Evolutionary conservation across 768 basidiomycete species (phyloP).

Genomic region (Omphalotus guepiniiformis): DNA sequence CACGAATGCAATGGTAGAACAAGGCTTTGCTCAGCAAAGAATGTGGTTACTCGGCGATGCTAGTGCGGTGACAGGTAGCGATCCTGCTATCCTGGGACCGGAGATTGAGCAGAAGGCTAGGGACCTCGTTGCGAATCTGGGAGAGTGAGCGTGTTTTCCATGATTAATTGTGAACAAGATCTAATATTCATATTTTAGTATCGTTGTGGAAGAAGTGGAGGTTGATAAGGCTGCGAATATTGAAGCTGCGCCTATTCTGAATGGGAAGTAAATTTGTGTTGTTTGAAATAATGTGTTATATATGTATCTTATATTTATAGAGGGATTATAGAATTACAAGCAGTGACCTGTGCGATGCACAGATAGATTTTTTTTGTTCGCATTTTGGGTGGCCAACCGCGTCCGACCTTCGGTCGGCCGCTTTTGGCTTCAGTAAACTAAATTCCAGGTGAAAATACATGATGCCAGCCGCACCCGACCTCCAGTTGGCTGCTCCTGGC

Average conservation of each 20-base stretch:
- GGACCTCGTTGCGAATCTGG: slow-evolving; percentile 29
- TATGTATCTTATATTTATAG: no score
- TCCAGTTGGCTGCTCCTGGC: no score
- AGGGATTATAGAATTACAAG: no score
- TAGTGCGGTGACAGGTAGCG: slow-evolving; percentile 3
- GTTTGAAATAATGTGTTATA: no score
- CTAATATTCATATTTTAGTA: background rate
- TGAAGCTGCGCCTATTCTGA: slow-evolving; percentile 1
- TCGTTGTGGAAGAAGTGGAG: slow-evolving; percentile 1
- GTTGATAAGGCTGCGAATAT: slow-evolving; percentile 1
- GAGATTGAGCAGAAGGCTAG: slow-evolving; percentile 42
- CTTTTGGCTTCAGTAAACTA: no score
- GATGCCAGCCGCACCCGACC: no score
- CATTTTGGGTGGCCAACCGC: no score
- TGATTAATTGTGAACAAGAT: background rate
- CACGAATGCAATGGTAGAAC: slow-evolving; percentile 32
- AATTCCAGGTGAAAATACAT: no score
- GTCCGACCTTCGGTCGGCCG: no score
- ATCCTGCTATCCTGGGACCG: slow-evolving; percentile 25
- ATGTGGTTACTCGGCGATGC: slow-evolving; percentile 25
- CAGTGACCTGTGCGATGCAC: no score
- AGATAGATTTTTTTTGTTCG: no score
- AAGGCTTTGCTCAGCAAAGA: slow-evolving; percentile 34
- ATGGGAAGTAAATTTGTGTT: no score
- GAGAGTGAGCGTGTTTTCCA: slow-evolving; percentile 17